These are phyloP conservation scores for Candida oleophila DNA, from an alignment of 805 yeast species.

Conservation along the genomic window DNA sequence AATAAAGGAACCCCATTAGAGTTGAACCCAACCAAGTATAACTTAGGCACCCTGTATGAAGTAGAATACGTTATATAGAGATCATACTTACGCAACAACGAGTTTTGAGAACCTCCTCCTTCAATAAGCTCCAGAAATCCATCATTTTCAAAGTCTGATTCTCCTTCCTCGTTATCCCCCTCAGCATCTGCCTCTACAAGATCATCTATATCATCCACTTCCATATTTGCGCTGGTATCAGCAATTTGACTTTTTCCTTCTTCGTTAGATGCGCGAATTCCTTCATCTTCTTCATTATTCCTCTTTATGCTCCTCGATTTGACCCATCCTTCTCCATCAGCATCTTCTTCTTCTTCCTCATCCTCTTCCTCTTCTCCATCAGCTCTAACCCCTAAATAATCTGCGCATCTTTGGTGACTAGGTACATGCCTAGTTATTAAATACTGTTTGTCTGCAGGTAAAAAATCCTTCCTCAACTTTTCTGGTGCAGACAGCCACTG, in stretches of 20 bases:
- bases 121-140: slow-evolving; percentile 34
- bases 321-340: slow-evolving; percentile 61
- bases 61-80: slow-evolving; percentile 91
- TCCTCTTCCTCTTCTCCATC: slow-evolving; percentile 34
- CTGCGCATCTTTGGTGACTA: slow-evolving; percentile 68
- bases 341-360: slow-evolving; percentile 24
- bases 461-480: slow-evolving; percentile 53
- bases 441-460: slow-evolving; percentile 86
- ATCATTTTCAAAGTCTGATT: slow-evolving; percentile 22
- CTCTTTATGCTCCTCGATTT: slow-evolving; percentile 17
- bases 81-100: slow-evolving; percentile 71
- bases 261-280: slow-evolving; percentile 17
- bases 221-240: slow-evolving; percentile 9
- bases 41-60: slow-evolving; percentile 91
- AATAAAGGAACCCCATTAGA: slow-evolving; percentile 80
- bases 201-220: slow-evolving; percentile 46
- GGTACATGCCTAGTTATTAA: slow-evolving; percentile 90
- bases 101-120: slow-evolving; percentile 14
- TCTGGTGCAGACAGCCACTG: slow-evolving; percentile 60
- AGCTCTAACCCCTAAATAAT: slow-evolving; percentile 45
- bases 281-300: background rate
- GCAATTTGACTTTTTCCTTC: slow-evolving; percentile 9
- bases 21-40: slow-evolving; percentile 86
- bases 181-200: slow-evolving; percentile 45
- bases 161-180: slow-evolving; percentile 27